A percentile compares a stretch with the other conserved stretches of the same genome.
These are phyloP conservation scores for Sutorius australiensis DNA, from an alignment of 768 basidiomycete species.

Conservation along the genomic window DNA sequence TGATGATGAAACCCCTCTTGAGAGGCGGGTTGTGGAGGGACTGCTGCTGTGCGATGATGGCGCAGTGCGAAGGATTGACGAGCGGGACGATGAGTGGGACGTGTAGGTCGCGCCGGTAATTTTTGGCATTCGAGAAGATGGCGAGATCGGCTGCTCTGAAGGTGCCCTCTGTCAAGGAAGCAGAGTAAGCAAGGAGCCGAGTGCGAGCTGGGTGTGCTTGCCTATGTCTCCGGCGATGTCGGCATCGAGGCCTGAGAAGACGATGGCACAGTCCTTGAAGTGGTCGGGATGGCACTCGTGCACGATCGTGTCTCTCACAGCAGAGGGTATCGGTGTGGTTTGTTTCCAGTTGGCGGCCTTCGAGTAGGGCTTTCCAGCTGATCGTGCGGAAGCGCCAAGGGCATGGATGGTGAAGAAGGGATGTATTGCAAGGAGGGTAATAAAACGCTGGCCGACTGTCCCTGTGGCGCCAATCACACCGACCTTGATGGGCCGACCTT, in stretches of 20 bases:
- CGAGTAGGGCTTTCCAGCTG: slow-evolving; percentile 78
- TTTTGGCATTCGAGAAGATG: slow-evolving; percentile 97
- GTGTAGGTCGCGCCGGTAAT: slow-evolving; percentile 85
- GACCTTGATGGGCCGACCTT: slow-evolving; percentile 41
- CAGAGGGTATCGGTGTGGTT: slow-evolving; percentile 62
- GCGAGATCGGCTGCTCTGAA: slow-evolving; percentile 86
- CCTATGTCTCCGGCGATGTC: slow-evolving; percentile 96
- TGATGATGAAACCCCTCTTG: slow-evolving; percentile 89
- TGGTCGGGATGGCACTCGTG: slow-evolving; percentile 71
- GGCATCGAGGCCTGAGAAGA: slow-evolving; percentile 95
- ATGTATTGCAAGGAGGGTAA: slow-evolving; percentile 79
- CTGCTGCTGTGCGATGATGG: slow-evolving; percentile 82
- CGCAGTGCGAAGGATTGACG: slow-evolving; percentile 84
- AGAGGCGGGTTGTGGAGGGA: slow-evolving; percentile 61
- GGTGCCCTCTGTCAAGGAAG: slow-evolving; percentile 50
- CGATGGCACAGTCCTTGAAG: slow-evolving; percentile 76
- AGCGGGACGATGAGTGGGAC: slow-evolving; percentile 96
- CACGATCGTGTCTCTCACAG: slow-evolving; percentile 56
- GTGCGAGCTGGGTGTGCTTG: slow-evolving; percentile 29
- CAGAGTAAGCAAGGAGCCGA: background rate
- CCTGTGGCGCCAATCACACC: slow-evolving; percentile 88
- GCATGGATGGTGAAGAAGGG: slow-evolving; percentile 87
- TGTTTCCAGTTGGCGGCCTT: slow-evolving; percentile 88
- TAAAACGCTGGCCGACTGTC: slow-evolving; percentile 95
- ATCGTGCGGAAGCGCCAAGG: slow-evolving; percentile 85